Evolutionary conservation across 108 stramenopile genomes (phyloP), one percentile per base, ranked within the genome.

Genomic region (Skeletonema menzelii): DNA sequence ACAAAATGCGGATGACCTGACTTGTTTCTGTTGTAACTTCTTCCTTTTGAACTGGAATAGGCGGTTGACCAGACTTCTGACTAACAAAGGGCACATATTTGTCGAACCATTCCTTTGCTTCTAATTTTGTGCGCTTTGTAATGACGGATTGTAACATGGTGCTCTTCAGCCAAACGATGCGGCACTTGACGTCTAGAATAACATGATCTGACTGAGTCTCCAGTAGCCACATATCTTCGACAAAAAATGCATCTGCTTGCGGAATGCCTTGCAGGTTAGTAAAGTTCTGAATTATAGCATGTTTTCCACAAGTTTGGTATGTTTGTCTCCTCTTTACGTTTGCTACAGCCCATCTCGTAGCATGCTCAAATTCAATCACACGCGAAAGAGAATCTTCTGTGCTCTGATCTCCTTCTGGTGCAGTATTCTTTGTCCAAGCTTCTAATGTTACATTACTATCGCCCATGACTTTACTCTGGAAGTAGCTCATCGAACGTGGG

Each of bases 151-250:
- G 82, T 42, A 90, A 73, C 70, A 93, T 75, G 37, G 88, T 87
- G 15, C 74, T 58, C 65, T 93, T 93, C 10, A 64, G 75, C 70
- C 90, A 93, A 5, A 73, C 68, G 28, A 84, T 65, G 8, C 80
- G 67, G 71, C 78, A 87, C 8, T 34, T 72, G 8, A 87, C 85
- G 35, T 78, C 66, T 15, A 53, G 22, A 35, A 17, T 61, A 22
- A 86, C 59, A 19, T 81, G 62, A 59, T 84, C 38, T 15, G 56
- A 14, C 38, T 72, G 14, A 24, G 56, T n/a, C 59, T 88, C 84
- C 6, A 92, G 63, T 13, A 87, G 47, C 89, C 91, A 93, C 49
- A 63, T 62, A 56, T 93, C 91, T 53, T 87, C 82, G 1, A 93
- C 82, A 26, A 75, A 79, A 72, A 93, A 93, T n/a, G 72, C 70